These are phyloP conservation scores for Mucor plumbeus DNA, from an alignment of 371 early-diverging fungal species.

Conservation along the genomic window DNA sequence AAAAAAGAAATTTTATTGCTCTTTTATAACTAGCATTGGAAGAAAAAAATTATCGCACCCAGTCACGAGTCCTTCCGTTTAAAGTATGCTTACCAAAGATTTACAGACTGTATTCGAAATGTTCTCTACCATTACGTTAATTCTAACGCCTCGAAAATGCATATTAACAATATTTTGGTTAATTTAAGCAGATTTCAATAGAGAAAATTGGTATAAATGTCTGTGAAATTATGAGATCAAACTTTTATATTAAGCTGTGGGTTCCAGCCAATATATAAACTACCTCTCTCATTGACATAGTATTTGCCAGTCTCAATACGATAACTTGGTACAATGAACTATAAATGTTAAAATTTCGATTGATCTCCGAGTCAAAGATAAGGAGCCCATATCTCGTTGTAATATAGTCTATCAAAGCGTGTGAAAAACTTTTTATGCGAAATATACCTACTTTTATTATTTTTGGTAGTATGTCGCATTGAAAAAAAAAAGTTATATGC, in stretches of 20 bases:
- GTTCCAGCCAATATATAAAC: too few relatives aligned
- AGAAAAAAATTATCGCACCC: constrained; percentile 1
- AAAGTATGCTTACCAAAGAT: background rate
- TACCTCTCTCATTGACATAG: background rate
- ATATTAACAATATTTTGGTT: background rate
- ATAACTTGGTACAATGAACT: background rate
- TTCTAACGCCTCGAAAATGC: background rate
- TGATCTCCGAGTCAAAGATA: constrained; percentile 7
- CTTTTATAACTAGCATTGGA: background rate
- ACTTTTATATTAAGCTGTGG: background rate
- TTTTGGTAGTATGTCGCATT: too few relatives aligned
- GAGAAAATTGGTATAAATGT: background rate
- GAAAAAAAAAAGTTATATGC: too few relatives aligned
- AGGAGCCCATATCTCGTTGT: background rate
- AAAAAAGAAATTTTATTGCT: background rate
- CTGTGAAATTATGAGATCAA: background rate
- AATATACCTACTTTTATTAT: too few relatives aligned
- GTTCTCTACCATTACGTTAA: background rate
- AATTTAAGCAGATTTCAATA: background rate
- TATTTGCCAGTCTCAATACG: background rate
- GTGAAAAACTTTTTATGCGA: background rate
- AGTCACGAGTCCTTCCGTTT: constrained; percentile 1
- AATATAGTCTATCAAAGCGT: background rate
- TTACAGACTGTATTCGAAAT: background rate
- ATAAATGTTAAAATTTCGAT: background rate